A percentile compares a stretch with the other conserved stretches of the same genome.
Conservation (phyloP, 1,284 basidiomycete species). For the Sparassis latifolia region DNA sequence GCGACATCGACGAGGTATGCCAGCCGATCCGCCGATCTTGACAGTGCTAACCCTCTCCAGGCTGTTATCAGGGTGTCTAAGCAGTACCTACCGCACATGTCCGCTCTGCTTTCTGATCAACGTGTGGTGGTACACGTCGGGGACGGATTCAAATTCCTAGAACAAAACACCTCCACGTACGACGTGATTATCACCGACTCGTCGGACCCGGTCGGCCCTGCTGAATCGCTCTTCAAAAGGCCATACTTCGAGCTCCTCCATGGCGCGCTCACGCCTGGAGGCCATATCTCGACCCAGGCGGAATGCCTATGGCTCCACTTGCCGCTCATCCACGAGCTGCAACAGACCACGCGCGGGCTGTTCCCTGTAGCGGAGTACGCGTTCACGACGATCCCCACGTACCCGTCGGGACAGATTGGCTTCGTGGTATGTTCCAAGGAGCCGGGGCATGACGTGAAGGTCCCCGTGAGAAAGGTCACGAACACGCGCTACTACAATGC, state of each 20-base stretch:
- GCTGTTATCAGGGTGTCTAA: slow-evolving; percentile 96
- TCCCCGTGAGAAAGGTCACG: slow-evolving; percentile 64
- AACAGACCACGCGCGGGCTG: slow-evolving; percentile 66
- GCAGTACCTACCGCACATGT: slow-evolving; percentile 92
- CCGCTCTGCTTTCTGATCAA: slow-evolving; percentile 75
- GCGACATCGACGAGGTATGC: slow-evolving; percentile 93
- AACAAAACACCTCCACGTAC: slow-evolving; percentile 85
- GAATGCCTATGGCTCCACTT: slow-evolving; percentile 97
- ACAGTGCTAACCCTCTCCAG: slow-evolving; percentile 31
- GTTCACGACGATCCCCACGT: slow-evolving; percentile 95
- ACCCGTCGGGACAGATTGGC: slow-evolving; percentile 96
- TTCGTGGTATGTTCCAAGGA: slow-evolving; percentile 91
- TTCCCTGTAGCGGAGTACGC: slow-evolving; percentile 91
- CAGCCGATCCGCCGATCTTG: neutral
- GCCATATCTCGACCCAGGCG: slow-evolving; percentile 94
- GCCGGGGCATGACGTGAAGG: slow-evolving; percentile 60
- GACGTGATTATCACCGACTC: slow-evolving; percentile 99
- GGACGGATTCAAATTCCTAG: slow-evolving; percentile 96
- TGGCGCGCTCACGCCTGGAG: slow-evolving; percentile 84
- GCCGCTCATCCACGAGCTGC: slow-evolving; percentile 78
- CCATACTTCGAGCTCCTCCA: slow-evolving; percentile 95
- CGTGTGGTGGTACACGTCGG: slow-evolving; percentile 89
- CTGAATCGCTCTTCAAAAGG: slow-evolving; percentile 91
- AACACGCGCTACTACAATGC: slow-evolving; percentile 85
- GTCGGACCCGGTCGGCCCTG: slow-evolving; percentile 96